Evolutionary conservation across 371 early-diverging fungal species (phyloP), one percentile per base, ranked within the genome.

Genomic region (Mucor sp.): DNA sequence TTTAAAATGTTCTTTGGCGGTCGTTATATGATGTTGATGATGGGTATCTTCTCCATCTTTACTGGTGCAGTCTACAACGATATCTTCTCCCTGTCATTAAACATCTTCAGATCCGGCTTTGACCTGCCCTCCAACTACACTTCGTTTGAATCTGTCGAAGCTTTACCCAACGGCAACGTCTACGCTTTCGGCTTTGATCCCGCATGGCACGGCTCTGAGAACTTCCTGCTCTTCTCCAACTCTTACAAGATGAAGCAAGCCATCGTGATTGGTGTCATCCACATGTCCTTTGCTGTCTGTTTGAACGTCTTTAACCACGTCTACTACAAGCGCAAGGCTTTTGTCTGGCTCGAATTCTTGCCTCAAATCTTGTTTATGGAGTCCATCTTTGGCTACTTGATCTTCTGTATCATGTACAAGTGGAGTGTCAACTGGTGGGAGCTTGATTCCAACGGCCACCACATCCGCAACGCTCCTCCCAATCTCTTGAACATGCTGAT

Each of bases 181-280:
- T 93, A 94, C 72, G 75, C 87, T 0, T 83, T 91, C 62, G 96
- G 94, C 64, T 81, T 94, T 58, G 94, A 94, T 72, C 91, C 90
- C 17, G 90, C 92, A 0, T 99, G 99, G 99, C 96, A 97, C 69
- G 92, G 91, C 23, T 82, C 96, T 4, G 95, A 96, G 32, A 97
- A 96, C 82, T 90, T 84, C 70, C 87, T 97, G 63, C 75, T 95
- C 41, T 99, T 99, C 81, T 89, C 93, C 63, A 99, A 99, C 83
- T 97, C 98, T 39, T 97, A 99, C 88, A 99, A 99, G 87, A 99
- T 99, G 99, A 99, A 99, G 81, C 94, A 95, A 91, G 94, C 98
- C 27, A 90, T 99, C 68, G 88, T 99, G 59, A 74, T 99, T 53
- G 99, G 99, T 71, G 97, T 99, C 44, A 83, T 95, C 65, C 99